Conservation (phyloP, 345 rosid genomes). For the Schrenkiella parvula region DNA sequence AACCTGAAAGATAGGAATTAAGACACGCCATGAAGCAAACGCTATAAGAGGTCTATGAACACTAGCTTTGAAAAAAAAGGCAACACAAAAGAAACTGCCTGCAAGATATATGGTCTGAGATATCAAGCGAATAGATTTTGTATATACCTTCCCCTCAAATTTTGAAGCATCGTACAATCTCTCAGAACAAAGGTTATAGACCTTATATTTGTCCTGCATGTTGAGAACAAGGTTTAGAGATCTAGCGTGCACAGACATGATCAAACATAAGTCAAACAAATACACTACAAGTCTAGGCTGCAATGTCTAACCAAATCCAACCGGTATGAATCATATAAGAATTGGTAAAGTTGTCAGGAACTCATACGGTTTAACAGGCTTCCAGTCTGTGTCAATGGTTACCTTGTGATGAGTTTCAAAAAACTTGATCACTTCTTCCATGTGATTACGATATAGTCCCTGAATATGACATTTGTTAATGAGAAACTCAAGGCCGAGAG, state of each 20-base stretch:
- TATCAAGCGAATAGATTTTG: not conserved
- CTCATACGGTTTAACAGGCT: slow-evolving; percentile 7
- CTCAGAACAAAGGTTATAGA: slow-evolving; percentile 94
- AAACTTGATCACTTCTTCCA: slow-evolving; percentile 94
- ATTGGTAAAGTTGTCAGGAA: not conserved
- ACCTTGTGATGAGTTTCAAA: slow-evolving; percentile 94
- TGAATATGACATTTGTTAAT: slow-evolving; percentile 35
- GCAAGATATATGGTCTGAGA: slow-evolving; percentile 5
- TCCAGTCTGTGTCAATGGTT: slow-evolving; percentile 13
- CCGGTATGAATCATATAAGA: not conserved
- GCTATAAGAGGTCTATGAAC: not conserved
- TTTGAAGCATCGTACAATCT: slow-evolving; percentile 83
- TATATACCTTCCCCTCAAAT: slow-evolving; percentile 77
- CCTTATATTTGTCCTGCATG: slow-evolving; percentile 89
- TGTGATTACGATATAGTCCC: slow-evolving; percentile 90
- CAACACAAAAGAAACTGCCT: not conserved
- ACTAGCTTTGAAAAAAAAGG: not conserved
- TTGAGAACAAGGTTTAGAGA: slow-evolving; percentile 7
- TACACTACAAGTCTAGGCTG: not conserved
- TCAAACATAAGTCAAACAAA: not conserved
- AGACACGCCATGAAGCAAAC: not conserved
- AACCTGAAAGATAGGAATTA: slow-evolving; percentile 48
- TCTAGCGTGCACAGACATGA: not conserved
- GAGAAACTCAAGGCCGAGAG: not conserved
- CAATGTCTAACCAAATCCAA: not conserved